Evolutionary conservation across 768 basidiomycete species (phyloP).

Genomic region (Peribolospora baueri): DNA sequence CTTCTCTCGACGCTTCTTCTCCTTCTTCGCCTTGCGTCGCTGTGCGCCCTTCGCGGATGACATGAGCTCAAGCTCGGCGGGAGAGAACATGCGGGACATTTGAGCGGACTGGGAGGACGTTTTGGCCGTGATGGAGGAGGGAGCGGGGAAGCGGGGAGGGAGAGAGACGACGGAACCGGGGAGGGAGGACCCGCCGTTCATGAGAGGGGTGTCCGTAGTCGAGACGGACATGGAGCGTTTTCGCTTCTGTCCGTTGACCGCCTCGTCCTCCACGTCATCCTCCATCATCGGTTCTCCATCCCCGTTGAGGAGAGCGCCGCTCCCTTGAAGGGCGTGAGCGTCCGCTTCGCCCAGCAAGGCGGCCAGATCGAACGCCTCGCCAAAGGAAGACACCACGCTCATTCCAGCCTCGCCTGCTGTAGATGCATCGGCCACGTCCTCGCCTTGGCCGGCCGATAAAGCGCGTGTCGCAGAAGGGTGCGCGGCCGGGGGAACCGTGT

Average conservation of each 20-base stretch:
- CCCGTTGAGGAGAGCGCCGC: conserved; percentile 21
- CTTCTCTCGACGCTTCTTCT: conserved; percentile 3
- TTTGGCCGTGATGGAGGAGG: background rate
- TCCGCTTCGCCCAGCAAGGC: conserved; percentile 62
- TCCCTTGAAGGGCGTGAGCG: conserved; percentile 44
- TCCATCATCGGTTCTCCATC: conserved; percentile 4
- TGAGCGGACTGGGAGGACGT: background rate
- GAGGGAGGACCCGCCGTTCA: conserved; percentile 3
- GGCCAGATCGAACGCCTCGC: conserved; percentile 54
- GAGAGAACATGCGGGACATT: conserved; percentile 4
- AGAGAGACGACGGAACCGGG: background rate
- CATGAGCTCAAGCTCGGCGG: conserved; percentile 2
- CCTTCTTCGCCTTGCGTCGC: conserved; percentile 15
- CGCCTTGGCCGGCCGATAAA: conserved; percentile 21
- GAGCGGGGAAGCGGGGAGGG: background rate
- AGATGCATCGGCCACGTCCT: conserved; percentile 30
- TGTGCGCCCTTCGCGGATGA: conserved; percentile 6
- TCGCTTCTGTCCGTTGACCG: background rate
- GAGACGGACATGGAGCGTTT: conserved; percentile 1
- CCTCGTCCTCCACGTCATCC: conserved; percentile 4
- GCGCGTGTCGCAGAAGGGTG: conserved; percentile 34
- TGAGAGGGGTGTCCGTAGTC: conserved; percentile 4
- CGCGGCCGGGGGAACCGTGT: conserved; percentile 46
- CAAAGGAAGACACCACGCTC: conserved; percentile 37
- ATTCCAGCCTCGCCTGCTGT: conserved; percentile 60